Evolutionary conservation across 495 filamentous ascomycete species (phyloP).

Genomic region (Trichoderma parareesei): DNA sequence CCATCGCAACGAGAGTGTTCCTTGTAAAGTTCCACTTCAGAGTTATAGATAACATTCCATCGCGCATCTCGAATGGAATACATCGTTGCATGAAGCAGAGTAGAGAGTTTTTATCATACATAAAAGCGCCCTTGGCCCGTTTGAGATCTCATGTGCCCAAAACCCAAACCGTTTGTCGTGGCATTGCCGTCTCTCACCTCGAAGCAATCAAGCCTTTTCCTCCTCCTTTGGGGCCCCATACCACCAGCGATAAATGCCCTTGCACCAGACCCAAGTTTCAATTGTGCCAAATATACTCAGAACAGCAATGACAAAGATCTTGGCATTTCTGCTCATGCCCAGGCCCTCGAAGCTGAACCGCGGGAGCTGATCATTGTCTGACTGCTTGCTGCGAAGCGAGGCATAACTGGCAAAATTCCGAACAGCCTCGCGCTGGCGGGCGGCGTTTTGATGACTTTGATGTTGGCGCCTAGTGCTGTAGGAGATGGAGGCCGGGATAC

Average conservation of each 20-base stretch:
- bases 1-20: too few relatives aligned
- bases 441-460: not conserved
- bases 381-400: constrained; percentile 4
- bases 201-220: not conserved
- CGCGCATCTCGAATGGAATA: too few relatives aligned
- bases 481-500: not conserved
- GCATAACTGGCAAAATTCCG: not conserved
- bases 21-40: too few relatives aligned
- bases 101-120: too few relatives aligned
- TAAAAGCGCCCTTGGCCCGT: too few relatives aligned
- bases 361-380: constrained; percentile 12
- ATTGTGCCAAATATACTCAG: constrained; percentile 23
- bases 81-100: too few relatives aligned
- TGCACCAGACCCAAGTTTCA: constrained; percentile 22
- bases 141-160: too few relatives aligned
- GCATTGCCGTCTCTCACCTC: too few relatives aligned
- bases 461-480: not conserved
- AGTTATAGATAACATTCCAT: too few relatives aligned
- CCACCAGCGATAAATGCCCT: constrained; percentile 19
- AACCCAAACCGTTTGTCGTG: too few relatives aligned
- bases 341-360: constrained; percentile 21
- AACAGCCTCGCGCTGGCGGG: not conserved
- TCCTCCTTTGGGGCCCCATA: not conserved
- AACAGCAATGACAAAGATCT: constrained; percentile 18
- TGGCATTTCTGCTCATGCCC: constrained; percentile 20